phyloP scores from a whole-genome alignment of 768 basidiomycete genomes.

The Clitopilus passeckerianus region DNA sequence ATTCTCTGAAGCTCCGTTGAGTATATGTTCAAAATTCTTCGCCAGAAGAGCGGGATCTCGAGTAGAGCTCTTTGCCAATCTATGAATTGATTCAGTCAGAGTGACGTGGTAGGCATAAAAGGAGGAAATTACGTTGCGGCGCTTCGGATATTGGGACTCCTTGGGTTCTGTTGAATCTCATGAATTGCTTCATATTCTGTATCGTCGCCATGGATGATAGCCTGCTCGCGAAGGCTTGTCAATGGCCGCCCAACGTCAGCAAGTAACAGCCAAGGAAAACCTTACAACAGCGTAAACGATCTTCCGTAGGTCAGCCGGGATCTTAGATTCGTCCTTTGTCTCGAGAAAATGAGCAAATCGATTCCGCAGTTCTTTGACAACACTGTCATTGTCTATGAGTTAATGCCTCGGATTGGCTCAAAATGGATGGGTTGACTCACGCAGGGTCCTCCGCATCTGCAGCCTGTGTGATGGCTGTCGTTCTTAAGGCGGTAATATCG shows the following conservation, averaged over 20 bases:
- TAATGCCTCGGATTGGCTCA: too few species aligned
- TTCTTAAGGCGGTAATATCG: conserved; percentile 69
- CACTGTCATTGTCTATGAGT: conserved; percentile 36
- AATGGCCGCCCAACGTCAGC: too few species aligned
- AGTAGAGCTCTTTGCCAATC: conserved; percentile 61
- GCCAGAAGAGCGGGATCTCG: conserved; percentile 51
- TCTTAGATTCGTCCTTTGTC: conserved; percentile 67
- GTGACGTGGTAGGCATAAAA: not conserved
- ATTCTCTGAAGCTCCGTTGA: conserved; percentile 47
- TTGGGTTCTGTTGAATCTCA: too few species aligned
- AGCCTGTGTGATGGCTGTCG: conserved; percentile 61
- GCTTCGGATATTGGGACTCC: not conserved
- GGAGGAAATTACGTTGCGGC: not conserved
- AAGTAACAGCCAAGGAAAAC: not conserved
- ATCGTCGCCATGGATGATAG: too few species aligned
- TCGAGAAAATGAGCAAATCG: conserved; percentile 70
- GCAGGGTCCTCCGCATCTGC: conserved; percentile 14
- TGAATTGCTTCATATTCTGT: too few species aligned
- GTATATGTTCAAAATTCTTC: conserved; percentile 59
- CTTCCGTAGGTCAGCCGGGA: conserved; percentile 75
- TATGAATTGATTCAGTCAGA: conserved; percentile 19
- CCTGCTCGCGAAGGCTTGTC: too few species aligned
- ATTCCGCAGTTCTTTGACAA: conserved; percentile 62
- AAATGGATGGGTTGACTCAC: too few species aligned
- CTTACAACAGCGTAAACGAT: conserved; percentile 49